Base-by-base conservation (phyloP, 2,329 filamentous ascomycete species). In the Colletotrichum sp. region DNA sequence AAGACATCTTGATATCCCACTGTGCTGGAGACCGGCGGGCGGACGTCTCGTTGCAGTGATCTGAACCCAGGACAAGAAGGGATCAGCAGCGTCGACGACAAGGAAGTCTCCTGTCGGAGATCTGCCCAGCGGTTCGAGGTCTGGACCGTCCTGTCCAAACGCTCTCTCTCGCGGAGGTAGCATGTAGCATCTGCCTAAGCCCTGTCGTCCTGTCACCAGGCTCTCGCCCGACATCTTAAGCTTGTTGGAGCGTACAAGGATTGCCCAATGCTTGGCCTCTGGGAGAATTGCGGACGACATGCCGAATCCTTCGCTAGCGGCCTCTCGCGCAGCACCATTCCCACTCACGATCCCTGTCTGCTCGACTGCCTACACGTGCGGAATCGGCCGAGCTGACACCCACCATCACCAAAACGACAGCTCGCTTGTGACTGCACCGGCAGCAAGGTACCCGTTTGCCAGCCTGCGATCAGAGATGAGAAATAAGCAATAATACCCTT, bases 291-390 rank as follows among this genome's bases (percentile, higher is more conserved):
- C 57, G 70, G 64, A 32, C 57, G 26, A 49, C 32, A 44, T 36
- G 34, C 73, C 73, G 44, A 15, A 73, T 73, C 44, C 64, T 69
- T 32, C 44, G 21, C 28, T 69, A 55, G 72, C 55, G 57, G 70
- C 34, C 39, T 44, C 18, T 32, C 68, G 30, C 36, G 39, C 71
- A 49, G 10, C 18, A 6, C 30, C 44, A 21, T 26, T 24, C 36
- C 28, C 34, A 70, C 34, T 24, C 57, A 28, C 30, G 21, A 76
- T 55, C 70, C 70, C 44, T 76, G 70, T 30, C 34, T 6, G 0
- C 55, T 36, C 24, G 26, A 28, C 64, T 26, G 57, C 16, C 57
- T 62, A 73, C 74, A 76, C 74, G 74, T 74, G 74, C 74, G 64
- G 74, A 65, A 60, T 64, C 28, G 74, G 59, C 74, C 65, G 64